Percentiles rank a stretch among this genome's conserved stretches.
These are phyloP conservation scores for Ogataea nonfermentans DNA, from an alignment of 805 yeast species.

Conservation along the genomic window DNA sequence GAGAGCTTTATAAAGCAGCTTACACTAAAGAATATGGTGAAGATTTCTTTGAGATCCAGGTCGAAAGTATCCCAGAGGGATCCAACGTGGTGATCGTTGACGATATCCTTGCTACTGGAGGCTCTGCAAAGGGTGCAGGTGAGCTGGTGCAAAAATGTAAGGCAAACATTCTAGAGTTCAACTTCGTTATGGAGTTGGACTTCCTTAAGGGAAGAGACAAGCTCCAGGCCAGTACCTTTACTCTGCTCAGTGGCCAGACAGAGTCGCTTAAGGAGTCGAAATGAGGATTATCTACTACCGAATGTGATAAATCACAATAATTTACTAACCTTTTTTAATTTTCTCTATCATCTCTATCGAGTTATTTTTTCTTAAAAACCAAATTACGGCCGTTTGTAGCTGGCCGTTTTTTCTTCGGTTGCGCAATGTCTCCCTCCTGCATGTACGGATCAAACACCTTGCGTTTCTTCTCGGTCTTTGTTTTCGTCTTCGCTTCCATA, in stretches of 20 bases:
- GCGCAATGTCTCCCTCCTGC: slow-evolving; percentile 26
- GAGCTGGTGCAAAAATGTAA: slow-evolving; percentile 66
- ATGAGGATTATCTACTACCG: neutral
- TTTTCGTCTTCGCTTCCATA: slow-evolving; percentile 19
- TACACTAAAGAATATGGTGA: slow-evolving; percentile 91
- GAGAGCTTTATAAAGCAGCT: slow-evolving; percentile 66
- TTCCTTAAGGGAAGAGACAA: slow-evolving; percentile 92
- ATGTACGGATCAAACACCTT: slow-evolving; percentile 61
- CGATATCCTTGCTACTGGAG: slow-evolving; percentile 98
- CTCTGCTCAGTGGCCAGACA: slow-evolving; percentile 79
- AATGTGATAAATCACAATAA: neutral
- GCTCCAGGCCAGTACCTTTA: slow-evolving; percentile 83
- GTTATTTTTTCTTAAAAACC: slow-evolving; percentile 29
- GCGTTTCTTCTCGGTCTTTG: slow-evolving; percentile 23
- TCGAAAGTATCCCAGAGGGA: slow-evolving; percentile 73
- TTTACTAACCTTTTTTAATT: too few species aligned
- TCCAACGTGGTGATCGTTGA: slow-evolving; percentile 86
- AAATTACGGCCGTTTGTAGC: slow-evolving; percentile 29
- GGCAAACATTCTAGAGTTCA: slow-evolving; percentile 74
- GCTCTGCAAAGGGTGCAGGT: slow-evolving; percentile 94
- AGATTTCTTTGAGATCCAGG: slow-evolving; percentile 87
- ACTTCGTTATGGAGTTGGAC: slow-evolving; percentile 91
- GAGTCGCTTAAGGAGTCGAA: slow-evolving; percentile 41
- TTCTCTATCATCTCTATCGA: neutral
- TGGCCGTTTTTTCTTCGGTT: slow-evolving; percentile 28